Evolutionary conservation across 2,329 filamentous ascomycete species (phyloP).

Genomic region (Sclerotinia minor): DNA sequence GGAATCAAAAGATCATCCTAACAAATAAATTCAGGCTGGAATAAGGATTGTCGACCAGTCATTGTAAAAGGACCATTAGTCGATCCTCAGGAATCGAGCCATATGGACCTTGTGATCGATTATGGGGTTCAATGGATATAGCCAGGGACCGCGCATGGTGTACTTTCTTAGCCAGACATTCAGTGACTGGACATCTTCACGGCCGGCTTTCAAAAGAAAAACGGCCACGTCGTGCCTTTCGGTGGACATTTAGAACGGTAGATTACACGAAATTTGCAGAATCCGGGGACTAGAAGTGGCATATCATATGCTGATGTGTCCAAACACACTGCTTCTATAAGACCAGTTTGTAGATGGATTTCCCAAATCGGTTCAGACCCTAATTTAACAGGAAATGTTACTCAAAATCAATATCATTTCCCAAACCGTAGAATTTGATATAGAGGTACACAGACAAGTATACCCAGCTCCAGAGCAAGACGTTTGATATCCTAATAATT

Average conservation of each 20-base stretch:
- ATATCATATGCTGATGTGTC: neutral
- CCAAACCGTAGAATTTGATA: too few relatives aligned
- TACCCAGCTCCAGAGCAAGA: neutral
- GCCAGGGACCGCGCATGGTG: neutral
- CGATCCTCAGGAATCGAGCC: neutral
- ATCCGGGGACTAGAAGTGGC: too few relatives aligned
- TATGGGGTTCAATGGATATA: neutral
- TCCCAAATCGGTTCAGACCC: too few relatives aligned
- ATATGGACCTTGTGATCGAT: neutral
- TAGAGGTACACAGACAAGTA: too few relatives aligned
- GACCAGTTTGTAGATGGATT: neutral
- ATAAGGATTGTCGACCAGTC: neutral
- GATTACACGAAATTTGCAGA: too few relatives aligned
- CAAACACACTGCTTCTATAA: neutral
- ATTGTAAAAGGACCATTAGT: too few relatives aligned
- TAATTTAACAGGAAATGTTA: too few relatives aligned
- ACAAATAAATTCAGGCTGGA: neutral
- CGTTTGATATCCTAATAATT: neutral
- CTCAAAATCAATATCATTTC: too few relatives aligned
- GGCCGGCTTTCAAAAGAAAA: too few relatives aligned
- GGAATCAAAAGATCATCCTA: neutral
- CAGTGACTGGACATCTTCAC: neutral
- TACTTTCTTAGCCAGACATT: neutral
- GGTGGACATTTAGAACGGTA: too few relatives aligned
- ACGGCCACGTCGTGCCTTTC: too few relatives aligned